phyloP scores from a whole-genome alignment of 176 grass and related monocot genomes.

The Raddia guianensis region DNA sequence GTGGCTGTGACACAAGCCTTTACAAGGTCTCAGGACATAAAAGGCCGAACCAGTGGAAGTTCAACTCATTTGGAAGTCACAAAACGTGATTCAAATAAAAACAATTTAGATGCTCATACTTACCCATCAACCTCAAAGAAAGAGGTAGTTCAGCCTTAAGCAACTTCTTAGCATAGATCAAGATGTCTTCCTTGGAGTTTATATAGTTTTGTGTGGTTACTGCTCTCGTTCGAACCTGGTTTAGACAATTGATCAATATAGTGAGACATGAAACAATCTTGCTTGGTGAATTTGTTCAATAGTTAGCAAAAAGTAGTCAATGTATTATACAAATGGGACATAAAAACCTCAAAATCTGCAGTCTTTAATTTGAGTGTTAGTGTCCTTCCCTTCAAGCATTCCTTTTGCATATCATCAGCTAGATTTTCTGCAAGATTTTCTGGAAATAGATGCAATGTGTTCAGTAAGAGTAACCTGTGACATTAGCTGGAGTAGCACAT shows the following conservation, averaged over 20 bases:
- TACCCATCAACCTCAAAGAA: slow-evolving; percentile 95
- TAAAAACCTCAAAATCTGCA: slow-evolving; percentile 79
- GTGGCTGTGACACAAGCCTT: neutral
- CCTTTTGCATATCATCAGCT: slow-evolving; percentile 83
- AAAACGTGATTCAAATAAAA: neutral
- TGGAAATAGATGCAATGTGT: slow-evolving; percentile 40
- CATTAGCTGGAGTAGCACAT: slow-evolving; percentile 5
- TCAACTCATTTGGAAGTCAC: neutral
- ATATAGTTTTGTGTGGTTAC: slow-evolving; percentile 69
- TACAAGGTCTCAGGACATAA: slow-evolving; percentile 10
- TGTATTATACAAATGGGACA: slow-evolving; percentile 11
- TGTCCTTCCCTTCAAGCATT: slow-evolving; percentile 68
- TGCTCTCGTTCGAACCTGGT: slow-evolving; percentile 86
- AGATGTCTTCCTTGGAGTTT: slow-evolving; percentile 80
- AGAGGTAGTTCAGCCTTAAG: slow-evolving; percentile 89
- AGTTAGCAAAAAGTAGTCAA: slow-evolving; percentile 33
- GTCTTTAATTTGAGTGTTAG: slow-evolving; percentile 96
- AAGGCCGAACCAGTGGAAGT: neutral
- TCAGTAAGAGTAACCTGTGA: neutral
- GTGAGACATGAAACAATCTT: slow-evolving; percentile 27
- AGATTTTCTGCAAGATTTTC: slow-evolving; percentile 78
- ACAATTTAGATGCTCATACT: slow-evolving; percentile 17
- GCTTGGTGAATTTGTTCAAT: neutral
- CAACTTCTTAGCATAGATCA: slow-evolving; percentile 78
- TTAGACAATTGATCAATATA: slow-evolving; percentile 33